Percentiles rank a stretch among this genome's conserved stretches.
These are phyloP conservation scores for Pachyrhizus erosus DNA, from an alignment of 306 rosid species.

Conservation along the genomic window DNA sequence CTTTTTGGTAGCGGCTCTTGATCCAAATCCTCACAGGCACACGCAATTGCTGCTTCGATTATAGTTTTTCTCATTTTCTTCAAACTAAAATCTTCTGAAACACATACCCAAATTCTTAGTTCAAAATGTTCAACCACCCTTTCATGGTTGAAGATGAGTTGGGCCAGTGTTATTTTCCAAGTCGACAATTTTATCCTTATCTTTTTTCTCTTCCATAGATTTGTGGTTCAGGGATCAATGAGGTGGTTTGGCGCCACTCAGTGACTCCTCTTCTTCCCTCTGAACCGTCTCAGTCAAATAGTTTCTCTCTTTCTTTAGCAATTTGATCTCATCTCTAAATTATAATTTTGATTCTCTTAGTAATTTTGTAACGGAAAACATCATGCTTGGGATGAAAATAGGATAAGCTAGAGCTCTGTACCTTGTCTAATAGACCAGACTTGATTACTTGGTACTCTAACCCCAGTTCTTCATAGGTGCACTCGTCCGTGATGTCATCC, in stretches of 20 bases:
- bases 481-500: constrained; percentile 47
- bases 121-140: constrained; percentile 22
- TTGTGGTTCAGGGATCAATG: neutral
- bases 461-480: neutral
- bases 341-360: constrained; percentile 26
- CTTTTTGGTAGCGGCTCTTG: constrained; percentile 3
- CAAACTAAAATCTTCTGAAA: constrained; percentile 15
- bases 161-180: constrained; percentile 36
- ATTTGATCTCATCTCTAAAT: neutral
- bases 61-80: constrained; percentile 22
- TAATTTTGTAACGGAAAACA: neutral
- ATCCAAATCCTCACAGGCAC: constrained; percentile 10
- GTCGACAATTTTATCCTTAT: constrained; percentile 11
- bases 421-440: neutral
- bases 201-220: constrained; percentile 31
- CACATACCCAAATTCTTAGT: constrained; percentile 35
- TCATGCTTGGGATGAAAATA: constrained; percentile 12
- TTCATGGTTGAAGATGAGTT: constrained; percentile 15
- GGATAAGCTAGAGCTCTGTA: neutral
- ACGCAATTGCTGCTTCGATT: neutral
- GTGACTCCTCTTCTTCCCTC: neutral
- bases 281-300: neutral
- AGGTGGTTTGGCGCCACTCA: constrained; percentile 35
- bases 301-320: constrained; percentile 9
- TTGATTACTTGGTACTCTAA: too few species aligned